These are phyloP conservation scores for Colletotrichum viniferum DNA, from an alignment of 2,329 filamentous ascomycete genomes.

Conservation along the genomic window DNA sequence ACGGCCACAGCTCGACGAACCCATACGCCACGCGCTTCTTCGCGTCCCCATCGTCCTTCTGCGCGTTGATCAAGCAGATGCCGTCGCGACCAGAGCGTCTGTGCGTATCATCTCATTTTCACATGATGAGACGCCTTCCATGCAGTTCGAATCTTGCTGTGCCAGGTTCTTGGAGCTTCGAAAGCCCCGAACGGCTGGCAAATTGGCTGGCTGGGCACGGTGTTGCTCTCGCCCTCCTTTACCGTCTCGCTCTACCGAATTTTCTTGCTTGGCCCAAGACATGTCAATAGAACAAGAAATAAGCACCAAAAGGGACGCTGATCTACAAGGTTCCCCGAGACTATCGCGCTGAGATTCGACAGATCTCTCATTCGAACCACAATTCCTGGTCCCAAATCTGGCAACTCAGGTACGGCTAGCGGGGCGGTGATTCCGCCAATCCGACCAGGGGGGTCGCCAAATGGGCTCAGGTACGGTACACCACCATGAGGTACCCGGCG, in stretches of 20 bases:
- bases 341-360: neutral
- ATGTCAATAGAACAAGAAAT: neutral
- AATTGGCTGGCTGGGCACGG: neutral
- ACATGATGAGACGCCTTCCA: neutral
- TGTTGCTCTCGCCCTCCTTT: neutral
- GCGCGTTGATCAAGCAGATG: neutral
- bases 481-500: neutral
- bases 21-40: neutral
- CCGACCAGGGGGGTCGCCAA: neutral
- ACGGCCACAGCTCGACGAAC: neutral
- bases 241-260: neutral
- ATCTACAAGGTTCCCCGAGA: neutral
- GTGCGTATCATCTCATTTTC: neutral
- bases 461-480: neutral
- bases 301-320: neutral
- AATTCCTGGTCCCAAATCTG: neutral
- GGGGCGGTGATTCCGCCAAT: conserved; percentile 3
- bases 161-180: neutral
- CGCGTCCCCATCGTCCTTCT: neutral
- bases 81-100: neutral
- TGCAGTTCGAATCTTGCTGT: neutral
- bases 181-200: neutral
- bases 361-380: neutral
- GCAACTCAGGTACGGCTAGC: neutral
- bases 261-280: neutral